Percentiles rank a stretch among this genome's conserved stretches.
phyloP scores from a whole-genome alignment of 805 yeast genomes.

The Pichia phayaonensis region DNA sequence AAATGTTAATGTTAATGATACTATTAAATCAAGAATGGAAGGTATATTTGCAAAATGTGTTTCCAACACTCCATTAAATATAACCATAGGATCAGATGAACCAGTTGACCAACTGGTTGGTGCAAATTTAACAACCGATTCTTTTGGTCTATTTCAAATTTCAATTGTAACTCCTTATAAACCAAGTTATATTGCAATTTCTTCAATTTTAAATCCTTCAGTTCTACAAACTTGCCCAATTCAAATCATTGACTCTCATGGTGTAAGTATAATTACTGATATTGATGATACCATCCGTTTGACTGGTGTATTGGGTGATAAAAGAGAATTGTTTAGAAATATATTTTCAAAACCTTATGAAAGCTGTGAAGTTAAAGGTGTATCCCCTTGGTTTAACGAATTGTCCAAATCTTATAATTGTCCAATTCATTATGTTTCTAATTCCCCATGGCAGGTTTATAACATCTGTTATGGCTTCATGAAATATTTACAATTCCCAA shows the following conservation, averaged over 20 bases:
- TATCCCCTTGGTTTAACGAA: slow-evolving; percentile 63
- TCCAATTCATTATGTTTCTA: slow-evolving; percentile 84
- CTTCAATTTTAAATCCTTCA: slow-evolving; percentile 39
- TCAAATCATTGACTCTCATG: slow-evolving; percentile 33
- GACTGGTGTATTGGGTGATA: slow-evolving; percentile 87
- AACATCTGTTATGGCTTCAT: slow-evolving; percentile 53
- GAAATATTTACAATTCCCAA: slow-evolving; percentile 50
- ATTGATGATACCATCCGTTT: slow-evolving; percentile 89
- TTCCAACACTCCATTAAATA: slow-evolving; percentile 44
- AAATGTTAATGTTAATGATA: slow-evolving; percentile 16
- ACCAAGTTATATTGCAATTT: slow-evolving; percentile 53
- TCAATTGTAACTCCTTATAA: slow-evolving; percentile 47
- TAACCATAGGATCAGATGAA: slow-evolving; percentile 47
- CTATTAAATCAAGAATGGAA: slow-evolving; percentile 55
- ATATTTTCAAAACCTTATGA: slow-evolving; percentile 60
- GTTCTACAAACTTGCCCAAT: slow-evolving; percentile 40
- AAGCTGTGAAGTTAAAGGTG: slow-evolving; percentile 68
- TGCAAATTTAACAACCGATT: slow-evolving; percentile 45
- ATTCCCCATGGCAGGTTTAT: slow-evolving; percentile 89
- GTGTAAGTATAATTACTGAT: slow-evolving; percentile 77
- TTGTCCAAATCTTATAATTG: slow-evolving; percentile 36
- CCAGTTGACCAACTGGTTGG: slow-evolving; percentile 25
- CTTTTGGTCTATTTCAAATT: slow-evolving; percentile 56
- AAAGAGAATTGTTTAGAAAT: slow-evolving; percentile 72
- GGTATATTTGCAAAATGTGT: slow-evolving; percentile 65